Conservation (phyloP, 805 yeast genomes). For the Kazachstania psychrophila region DNA sequence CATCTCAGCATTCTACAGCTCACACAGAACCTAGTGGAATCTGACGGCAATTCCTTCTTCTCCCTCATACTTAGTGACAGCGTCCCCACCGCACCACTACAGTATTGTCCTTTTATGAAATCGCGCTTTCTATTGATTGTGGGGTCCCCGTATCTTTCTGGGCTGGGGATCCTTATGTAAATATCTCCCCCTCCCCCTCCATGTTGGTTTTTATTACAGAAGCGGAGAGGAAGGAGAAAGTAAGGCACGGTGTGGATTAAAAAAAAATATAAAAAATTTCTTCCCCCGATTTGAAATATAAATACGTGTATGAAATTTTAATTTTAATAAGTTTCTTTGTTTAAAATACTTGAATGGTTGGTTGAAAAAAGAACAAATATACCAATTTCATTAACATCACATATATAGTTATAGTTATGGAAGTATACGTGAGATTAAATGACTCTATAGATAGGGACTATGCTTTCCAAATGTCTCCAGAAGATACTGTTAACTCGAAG, state of each 20-base stretch:
- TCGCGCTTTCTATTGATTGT: too few species aligned
- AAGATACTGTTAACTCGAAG: slow-evolving; percentile 51
- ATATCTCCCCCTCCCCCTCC: too few species aligned
- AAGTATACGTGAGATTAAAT: slow-evolving; percentile 66
- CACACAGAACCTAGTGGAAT: too few species aligned
- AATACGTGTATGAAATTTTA: neutral
- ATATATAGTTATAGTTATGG: slow-evolving; percentile 17
- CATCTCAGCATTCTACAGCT: too few species aligned
- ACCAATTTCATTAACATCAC: neutral
- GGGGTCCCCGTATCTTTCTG: too few species aligned
- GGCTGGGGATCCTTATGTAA: too few species aligned
- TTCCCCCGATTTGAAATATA: neutral
- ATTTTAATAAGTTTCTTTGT: neutral
- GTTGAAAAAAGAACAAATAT: neutral
- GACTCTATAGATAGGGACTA: slow-evolving; percentile 81
- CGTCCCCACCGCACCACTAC: too few species aligned
- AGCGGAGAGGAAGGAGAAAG: neutral
- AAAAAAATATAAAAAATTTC: neutral
- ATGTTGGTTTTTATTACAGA: neutral
- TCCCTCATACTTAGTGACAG: too few species aligned
- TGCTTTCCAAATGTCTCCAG: slow-evolving; percentile 64
- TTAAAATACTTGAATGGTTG: neutral
- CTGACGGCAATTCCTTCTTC: too few species aligned
- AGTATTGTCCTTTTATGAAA: too few species aligned
- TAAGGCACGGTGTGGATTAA: too few species aligned